phyloP scores from a whole-genome alignment of 345 rosid genomes.

The Gossypium longicalyx region DNA sequence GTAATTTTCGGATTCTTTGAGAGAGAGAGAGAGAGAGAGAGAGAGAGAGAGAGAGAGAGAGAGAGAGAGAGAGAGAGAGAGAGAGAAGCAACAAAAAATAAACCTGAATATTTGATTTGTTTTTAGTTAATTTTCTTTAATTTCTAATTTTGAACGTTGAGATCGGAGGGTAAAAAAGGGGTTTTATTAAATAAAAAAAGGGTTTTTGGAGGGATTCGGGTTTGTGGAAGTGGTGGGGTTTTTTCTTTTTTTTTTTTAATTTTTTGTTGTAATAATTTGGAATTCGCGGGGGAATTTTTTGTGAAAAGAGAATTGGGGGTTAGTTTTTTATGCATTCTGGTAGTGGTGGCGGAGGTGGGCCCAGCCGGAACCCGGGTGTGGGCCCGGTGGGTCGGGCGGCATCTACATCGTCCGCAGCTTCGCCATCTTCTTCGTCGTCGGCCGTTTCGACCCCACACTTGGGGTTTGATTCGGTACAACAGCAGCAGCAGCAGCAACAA shows the following conservation, averaged over 20 bases:
- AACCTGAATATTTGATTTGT: conserved; percentile 11
- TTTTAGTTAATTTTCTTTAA: background rate
- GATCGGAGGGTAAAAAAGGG: conserved; percentile 45
- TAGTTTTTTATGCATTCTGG: conserved; percentile 64
- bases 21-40: conserved; percentile 21
- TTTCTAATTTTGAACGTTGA: conserved; percentile 39
- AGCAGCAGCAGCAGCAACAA: conserved; percentile 64
- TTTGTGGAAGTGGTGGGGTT: background rate
- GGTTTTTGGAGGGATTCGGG: conserved; percentile 49
- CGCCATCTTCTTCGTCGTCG: conserved; percentile 91
- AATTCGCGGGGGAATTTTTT: conserved; percentile 21
- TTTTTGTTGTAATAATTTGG: conserved; percentile 18
- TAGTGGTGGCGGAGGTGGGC: conserved; percentile 68
- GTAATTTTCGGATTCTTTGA: conserved; percentile 32
- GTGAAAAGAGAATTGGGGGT: conserved; percentile 24
- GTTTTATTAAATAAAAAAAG: conserved; percentile 17
- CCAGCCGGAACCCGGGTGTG: conserved; percentile 61
- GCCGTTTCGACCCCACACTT: conserved; percentile 72
- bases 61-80: conserved; percentile 10
- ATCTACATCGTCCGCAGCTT: conserved; percentile 84
- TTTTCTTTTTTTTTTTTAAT: background rate
- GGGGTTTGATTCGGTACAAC: conserved; percentile 62
- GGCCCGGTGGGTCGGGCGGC: conserved; percentile 71
- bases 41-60: background rate
- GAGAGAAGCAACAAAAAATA: conserved; percentile 13